A percentile compares a stretch with the other conserved stretches of the same genome.
Evolutionary conservation across 2,329 filamentous ascomycete genomes (phyloP).

Genomic region (Botryosphaeria dothidea): DNA sequence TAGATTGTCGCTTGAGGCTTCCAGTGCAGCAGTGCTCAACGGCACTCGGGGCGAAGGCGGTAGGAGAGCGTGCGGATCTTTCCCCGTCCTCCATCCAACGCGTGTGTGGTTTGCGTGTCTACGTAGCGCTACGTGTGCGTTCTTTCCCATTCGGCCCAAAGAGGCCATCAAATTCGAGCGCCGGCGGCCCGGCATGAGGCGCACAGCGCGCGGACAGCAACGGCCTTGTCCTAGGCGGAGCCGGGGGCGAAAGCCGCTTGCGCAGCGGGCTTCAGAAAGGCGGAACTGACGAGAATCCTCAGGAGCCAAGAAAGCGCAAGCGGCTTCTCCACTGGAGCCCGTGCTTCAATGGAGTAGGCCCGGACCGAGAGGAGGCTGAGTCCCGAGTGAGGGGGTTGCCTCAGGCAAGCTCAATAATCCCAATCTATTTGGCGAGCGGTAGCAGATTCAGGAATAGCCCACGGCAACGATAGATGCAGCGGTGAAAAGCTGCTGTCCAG

Average conservation of each 20-base stretch:
- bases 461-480: background rate
- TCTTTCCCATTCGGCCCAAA: background rate
- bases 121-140: background rate
- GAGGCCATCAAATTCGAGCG: background rate
- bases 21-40: background rate
- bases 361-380: conserved; percentile 14
- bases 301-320: conserved; percentile 15
- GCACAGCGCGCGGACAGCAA: conserved; percentile 7
- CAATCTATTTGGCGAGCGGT: conserved; percentile 14
- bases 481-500: background rate
- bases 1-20: conserved; percentile 4
- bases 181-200: background rate
- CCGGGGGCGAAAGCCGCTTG: conserved; percentile 5
- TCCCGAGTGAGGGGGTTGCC: conserved; percentile 6
- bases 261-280: conserved; percentile 2
- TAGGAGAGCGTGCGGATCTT: background rate
- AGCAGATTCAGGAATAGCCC: background rate
- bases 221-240: conserved; percentile 2
- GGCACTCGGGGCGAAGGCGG: conserved; percentile 8
- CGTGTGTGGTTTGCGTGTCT: conserved; percentile 9
- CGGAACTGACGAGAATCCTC: conserved; percentile 14
- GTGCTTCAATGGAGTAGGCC: conserved; percentile 16
- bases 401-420: conserved; percentile 13
- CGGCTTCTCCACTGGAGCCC: conserved; percentile 11
- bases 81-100: background rate